Evolutionary conservation across 2,329 filamentous ascomycete genomes (phyloP), one percentile per base, ranked within the genome.

Genomic region (Sarocladium strictum): DNA sequence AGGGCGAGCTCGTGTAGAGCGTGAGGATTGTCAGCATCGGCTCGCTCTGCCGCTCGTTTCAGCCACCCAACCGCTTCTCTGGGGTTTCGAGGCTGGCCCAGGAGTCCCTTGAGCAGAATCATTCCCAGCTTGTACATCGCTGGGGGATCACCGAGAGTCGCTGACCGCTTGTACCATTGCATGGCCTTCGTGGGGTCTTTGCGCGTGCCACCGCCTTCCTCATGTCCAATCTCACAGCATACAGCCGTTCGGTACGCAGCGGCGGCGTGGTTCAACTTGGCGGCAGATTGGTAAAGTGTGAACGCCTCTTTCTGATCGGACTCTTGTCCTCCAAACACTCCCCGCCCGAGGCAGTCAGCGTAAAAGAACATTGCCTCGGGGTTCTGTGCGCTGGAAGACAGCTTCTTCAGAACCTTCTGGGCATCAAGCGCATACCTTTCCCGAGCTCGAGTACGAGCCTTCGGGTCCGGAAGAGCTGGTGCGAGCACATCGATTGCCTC

Each of bases 71-170:
- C 82, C 17, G 91, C 92, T 72, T 97, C 94, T 41, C 87, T 81
- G 2, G 90, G 82, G 65, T 95, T 96, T 65, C 78, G 84, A 23
- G 79, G 81, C 67, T 97, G 92, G 3, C 92, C 92, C n/a, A 99
- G 80, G 26, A 97, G 77, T 11, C 93, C 94, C 70, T 97, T 97
- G 54, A 97, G 81, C 58, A 90, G 76, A 60, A 99, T 96, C 86
- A 97, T 96, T 56, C 94, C 94, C 71, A 97, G 85, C 72, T 99
- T 99, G 76, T 97, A 99, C 90, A 97, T 96, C 27, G 92, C 94
- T 0, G 93, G 89, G 1, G 88, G 87, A 65, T 99, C 93, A 2
- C 94, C 93, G 2, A 97, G 77, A 12, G 87, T 87, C 11, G 94
- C 93, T 6, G 94, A 91, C 41, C 92, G 88, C 68, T 93, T 91